Evolutionary conservation across 768 basidiomycete genomes (phyloP), one percentile per base, ranked within the genome.

Genomic region (Podaxis sp.): DNA sequence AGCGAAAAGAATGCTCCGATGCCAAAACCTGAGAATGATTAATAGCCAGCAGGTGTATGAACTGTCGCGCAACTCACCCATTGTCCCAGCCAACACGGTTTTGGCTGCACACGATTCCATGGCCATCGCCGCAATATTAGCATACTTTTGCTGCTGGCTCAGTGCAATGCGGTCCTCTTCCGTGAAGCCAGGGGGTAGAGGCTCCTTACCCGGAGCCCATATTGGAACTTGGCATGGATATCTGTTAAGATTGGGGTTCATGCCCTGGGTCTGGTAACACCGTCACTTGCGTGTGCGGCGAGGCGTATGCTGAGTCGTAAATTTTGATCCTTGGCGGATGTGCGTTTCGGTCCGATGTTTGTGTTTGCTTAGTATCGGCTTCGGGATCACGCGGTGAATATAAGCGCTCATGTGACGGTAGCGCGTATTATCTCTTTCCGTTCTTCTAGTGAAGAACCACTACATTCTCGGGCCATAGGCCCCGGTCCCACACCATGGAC

Each of bases 1-100:
- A 98, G 82, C 1, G 95, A 94, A 78, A 99, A 93, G 81, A 98
- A 95, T 36, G 90, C 95, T 63, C 96, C 96, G 48, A 97, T 84
- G 11, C 84, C 96, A 68, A 99, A 87, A 52, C 96, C 96, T 97
- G 59, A 19, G 57, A 12, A 36, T 9, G 63, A 42, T 19, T 26
- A 51, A 44, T 53, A 67, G 19, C 38, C 28, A 65, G 52, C 61
- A 51, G 40, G 46, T 54, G 53, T 59, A 52, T 19, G 24, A 48
- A 33, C 9, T 4, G 24, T 24, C 38, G 30, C 24, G n/a, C 17
- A 28, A 78, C 89, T 70, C 69, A 95, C 96, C 96, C 71, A 87
- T 88, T 51, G 82, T 89, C 28, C 92, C 95, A 38, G 93, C 87
- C 59, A 97, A 76, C 36, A 82, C 82, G 1, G 91, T 88, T 79